Base-by-base conservation (phyloP, 768 basidiomycete genomes). In the Tulasnella sp. region DNA sequence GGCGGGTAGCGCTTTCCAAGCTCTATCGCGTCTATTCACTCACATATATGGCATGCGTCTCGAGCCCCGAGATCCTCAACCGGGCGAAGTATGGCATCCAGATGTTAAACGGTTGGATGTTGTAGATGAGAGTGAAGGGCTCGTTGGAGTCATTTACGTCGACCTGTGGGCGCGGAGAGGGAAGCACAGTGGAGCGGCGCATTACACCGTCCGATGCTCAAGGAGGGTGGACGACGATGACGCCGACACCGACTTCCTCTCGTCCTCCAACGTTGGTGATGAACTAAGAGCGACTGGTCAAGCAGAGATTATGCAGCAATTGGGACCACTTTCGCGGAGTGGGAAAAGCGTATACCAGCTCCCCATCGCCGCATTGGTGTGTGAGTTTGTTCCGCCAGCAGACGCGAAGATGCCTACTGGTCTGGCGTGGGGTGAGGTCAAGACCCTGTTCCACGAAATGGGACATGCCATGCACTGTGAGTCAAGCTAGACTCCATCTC, bases 391-490 rank as follows among this genome's bases (percentile, higher is more conserved):
- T 21, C 78, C 76, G 27, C 84, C 88, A 21, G 74, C 80, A 2
- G 63, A 77, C 17, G 71, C 77, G n/a, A 72, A 76, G 11, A 85
- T 84, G 0, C 79, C 88, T 4, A 84, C 89, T 0, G 71, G 85
- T 51, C 73, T 99, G 21, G 83, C 85, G 59, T 98, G 94, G 93
- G 85, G 87, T 65, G 93, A 98, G 65, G 89, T 97, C 8, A 76
- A 87, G 69, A 98, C 95, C 1, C 74, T 98, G 23, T 96, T 93
- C 73, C 96, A 99, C 67, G 96, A 99, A 73, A 96, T 98, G 92
- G 96, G 96, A 0, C 96, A 99, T 73, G 96, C 96, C 10, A 92
- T 99, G 81, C 96, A 99, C 70, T 99, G 96, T 97, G 67, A 77
- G 92, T 77, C 15, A n/a, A 11, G 43, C 27, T 47, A 49, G 42